These are phyloP conservation scores for Cryptococcus sp. DNA, from an alignment of 1,284 basidiomycete genomes.

Conservation along the genomic window DNA sequence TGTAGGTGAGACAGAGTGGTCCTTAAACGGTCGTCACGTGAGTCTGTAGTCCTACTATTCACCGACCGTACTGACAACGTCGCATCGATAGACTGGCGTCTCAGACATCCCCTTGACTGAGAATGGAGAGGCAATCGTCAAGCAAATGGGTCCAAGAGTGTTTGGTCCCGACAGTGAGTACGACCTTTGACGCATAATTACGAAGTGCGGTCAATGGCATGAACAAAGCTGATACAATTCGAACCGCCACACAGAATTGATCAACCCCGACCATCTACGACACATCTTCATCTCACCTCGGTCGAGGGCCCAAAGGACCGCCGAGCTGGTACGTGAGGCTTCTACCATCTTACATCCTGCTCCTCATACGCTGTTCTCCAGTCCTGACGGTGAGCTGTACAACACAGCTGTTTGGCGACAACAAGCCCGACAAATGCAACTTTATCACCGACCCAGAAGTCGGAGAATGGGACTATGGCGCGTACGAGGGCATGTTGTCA, in stretches of 20 bases:
- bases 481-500: constrained; percentile 79
- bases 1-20: constrained; percentile 90
- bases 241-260: constrained; percentile 60
- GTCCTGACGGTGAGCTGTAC: no score
- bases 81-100: constrained; percentile 70
- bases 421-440: constrained; percentile 35
- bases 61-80: constrained; percentile 4
- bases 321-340: constrained; percentile 60
- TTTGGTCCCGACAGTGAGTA: constrained; percentile 75
- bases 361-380: no score
- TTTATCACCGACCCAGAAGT: constrained; percentile 48
- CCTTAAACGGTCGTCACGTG: constrained; percentile 82
- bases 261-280: constrained; percentile 78
- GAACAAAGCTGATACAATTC: neutral
- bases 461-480: constrained; percentile 85
- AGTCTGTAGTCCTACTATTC: constrained; percentile 23
- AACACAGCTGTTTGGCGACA: constrained; percentile 46
- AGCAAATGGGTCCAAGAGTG: constrained; percentile 64
- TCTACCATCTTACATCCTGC: no score
- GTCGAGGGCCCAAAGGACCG: constrained; percentile 78
- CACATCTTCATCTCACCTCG: constrained; percentile 81
- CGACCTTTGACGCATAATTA: no score
- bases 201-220: no score
- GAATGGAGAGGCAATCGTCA: constrained; percentile 75
- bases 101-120: constrained; percentile 83